Evolutionary conservation across 208 protist genomes (phyloP).

Genomic region (Acanthamoeba triangularis): DNA sequence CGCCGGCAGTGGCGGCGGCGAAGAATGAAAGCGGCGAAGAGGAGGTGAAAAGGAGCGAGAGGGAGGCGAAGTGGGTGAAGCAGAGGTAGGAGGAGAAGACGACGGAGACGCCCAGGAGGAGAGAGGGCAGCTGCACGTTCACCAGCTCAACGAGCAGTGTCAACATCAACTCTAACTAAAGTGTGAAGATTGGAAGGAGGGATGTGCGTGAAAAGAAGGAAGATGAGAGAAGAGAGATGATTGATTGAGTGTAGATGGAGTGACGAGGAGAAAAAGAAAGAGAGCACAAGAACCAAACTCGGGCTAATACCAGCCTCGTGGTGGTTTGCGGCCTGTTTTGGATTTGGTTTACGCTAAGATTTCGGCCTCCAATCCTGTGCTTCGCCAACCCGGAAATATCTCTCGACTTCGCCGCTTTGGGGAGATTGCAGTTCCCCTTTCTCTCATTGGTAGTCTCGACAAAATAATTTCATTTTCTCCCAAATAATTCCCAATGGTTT

Average conservation of each 20-base stretch:
- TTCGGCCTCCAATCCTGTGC: background rate
- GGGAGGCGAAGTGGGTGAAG: background rate
- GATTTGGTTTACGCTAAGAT: background rate
- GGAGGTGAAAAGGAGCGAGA: slow-evolving; percentile 31
- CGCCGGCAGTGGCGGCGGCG: background rate
- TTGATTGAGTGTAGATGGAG: background rate
- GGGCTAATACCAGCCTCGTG: background rate
- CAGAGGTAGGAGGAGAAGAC: slow-evolving; percentile 62
- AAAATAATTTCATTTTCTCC: too few species aligned
- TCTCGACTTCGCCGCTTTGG: background rate
- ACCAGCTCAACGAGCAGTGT: slow-evolving; percentile 6
- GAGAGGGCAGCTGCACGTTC: slow-evolving; percentile 47
- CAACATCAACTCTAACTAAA: background rate
- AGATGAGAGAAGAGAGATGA: background rate
- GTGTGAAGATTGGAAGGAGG: background rate
- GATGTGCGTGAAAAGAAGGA: background rate
- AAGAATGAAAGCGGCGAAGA: slow-evolving; percentile 1
- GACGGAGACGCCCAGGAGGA: slow-evolving; percentile 22
- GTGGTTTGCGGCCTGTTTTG: background rate
- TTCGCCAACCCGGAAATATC: background rate
- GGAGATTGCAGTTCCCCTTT: background rate
- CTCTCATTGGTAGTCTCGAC: background rate
- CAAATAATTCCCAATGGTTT: too few species aligned
- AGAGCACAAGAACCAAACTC: background rate
- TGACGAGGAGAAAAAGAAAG: background rate